These are phyloP conservation scores for Galeopsis tetrahit DNA, from an alignment of 257 asterid species.

Conservation along the genomic window DNA sequence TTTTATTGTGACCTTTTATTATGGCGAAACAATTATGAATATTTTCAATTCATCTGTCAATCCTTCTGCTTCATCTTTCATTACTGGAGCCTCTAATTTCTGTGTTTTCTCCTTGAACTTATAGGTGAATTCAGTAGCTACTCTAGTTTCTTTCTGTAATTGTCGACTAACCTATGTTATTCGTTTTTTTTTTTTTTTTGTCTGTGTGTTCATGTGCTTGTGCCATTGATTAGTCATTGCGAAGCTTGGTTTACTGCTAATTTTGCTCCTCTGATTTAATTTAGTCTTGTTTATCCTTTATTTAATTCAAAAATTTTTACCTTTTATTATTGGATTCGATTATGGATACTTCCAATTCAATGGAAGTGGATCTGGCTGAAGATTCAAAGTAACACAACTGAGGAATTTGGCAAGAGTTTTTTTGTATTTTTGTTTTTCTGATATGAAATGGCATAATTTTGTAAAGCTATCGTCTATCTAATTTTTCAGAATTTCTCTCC, in stretches of 20 bases:
- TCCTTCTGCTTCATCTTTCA: no score
- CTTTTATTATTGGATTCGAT: neutral
- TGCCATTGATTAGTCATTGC: neutral
- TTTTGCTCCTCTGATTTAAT: conserved; percentile 1
- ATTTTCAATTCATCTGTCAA: no score
- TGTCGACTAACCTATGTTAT: neutral
- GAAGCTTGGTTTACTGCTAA: conserved; percentile 1
- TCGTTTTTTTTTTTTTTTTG: neutral
- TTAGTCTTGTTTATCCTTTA: neutral
- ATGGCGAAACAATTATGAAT: neutral
- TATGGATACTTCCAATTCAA: neutral
- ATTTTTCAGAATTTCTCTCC: neutral
- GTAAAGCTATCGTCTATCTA: neutral
- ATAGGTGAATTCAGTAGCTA: no score
- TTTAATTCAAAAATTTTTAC: neutral
- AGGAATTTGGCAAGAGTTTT: neutral
- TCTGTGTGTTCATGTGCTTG: no score
- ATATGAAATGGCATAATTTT: neutral
- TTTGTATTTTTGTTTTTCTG: neutral
- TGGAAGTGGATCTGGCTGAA: conserved; percentile 20
- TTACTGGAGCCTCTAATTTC: no score
- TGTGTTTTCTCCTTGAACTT: no score
- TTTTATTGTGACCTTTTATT: neutral
- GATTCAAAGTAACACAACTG: neutral
- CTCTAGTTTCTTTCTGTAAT: no score